Base-by-base conservation (phyloP, 148 eudicot genomes). In the Selenicereus undatus region DNA sequence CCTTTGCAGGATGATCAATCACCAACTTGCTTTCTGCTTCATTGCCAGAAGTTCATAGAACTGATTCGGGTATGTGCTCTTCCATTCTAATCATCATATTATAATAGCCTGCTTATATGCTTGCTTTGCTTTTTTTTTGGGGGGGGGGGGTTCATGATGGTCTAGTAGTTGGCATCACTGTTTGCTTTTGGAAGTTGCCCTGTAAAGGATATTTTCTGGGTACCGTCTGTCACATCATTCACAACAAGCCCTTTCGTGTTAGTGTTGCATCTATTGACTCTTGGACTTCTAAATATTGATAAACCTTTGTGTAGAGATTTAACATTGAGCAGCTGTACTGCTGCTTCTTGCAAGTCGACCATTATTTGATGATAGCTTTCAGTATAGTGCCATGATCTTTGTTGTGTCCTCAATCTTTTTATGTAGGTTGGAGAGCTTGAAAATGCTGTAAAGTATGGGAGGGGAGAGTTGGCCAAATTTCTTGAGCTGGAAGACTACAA, bases 1-100 rank as follows among this genome's bases (percentile, higher is more conserved):
- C 32, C 84, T 75, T 71, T 87, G 88, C 98, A 96, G 99, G 91
- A 92, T 80, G 90, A 86, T 72, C 88, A 86, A 84, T 96, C 99
- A 80, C 86, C 93, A 77, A 83, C 90, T 60, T 93, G 93, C 85
- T 93, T 93, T 85, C 87, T 96, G 79, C 95, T 96, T 82, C 97
- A 93, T 80, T 96, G 91, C 86, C 99, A 96, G 74, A 91, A 93
- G 78, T 96, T 92, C 80, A 91, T 96, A 75, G 99, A 96, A 84
- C 88, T 96, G 78, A 90, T 96, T 76, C 91, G 98, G 97, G 99
- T 93, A 91, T 88, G 78, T 66, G 32, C 24, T 78, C 42, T 71
- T 52, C 77, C 0, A 39, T 39, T 81, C 68, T 79, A 39, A 79
- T 60, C 32, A 27, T 75, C 17, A 9, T 22, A 76, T 78, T 5